A percentile compares a stretch with the other conserved stretches of the same genome.
phyloP scores from a whole-genome alignment of 495 filamentous ascomycete species.

The Xylaria scruposa region DNA sequence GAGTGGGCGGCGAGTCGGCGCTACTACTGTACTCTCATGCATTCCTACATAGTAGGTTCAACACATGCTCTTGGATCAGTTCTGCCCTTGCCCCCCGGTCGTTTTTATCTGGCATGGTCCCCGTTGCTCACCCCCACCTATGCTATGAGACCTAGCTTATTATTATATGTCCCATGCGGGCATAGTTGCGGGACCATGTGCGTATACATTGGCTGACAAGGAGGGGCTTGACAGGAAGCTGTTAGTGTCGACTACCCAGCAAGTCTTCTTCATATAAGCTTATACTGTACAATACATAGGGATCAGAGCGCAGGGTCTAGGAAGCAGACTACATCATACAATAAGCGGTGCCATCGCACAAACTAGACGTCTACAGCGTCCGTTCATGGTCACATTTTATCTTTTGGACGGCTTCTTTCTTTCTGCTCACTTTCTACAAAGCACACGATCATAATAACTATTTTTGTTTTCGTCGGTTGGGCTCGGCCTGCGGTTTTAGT shows the following conservation, averaged over 20 bases:
- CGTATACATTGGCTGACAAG: slow-evolving; percentile 22
- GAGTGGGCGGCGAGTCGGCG: slow-evolving; percentile 23
- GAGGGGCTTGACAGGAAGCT: slow-evolving; percentile 23
- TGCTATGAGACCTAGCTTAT: slow-evolving; percentile 20
- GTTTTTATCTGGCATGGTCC: slow-evolving; percentile 17
- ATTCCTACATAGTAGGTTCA: slow-evolving; percentile 17
- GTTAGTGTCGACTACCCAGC: slow-evolving; percentile 1
- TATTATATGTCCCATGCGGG: slow-evolving; percentile 26
- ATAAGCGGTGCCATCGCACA: slow-evolving; percentile 25
- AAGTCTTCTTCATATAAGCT: slow-evolving; percentile 15
- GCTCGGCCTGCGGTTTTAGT: slow-evolving; percentile 3
- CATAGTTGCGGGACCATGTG: slow-evolving; percentile 27
- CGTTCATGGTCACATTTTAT: slow-evolving; percentile 22
- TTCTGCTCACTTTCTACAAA: neutral
- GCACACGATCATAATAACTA: slow-evolving; percentile 3
- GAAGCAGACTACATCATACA: slow-evolving; percentile 26
- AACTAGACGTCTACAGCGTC: slow-evolving; percentile 17
- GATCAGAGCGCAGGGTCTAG: slow-evolving; percentile 13
- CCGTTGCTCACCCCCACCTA: slow-evolving; percentile 20
- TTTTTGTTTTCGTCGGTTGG: slow-evolving; percentile 16
- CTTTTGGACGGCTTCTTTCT: slow-evolving; percentile 13
- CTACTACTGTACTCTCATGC: slow-evolving; percentile 12
- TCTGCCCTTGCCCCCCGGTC: slow-evolving; percentile 21
- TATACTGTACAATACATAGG: slow-evolving; percentile 22
- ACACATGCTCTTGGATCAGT: slow-evolving; percentile 22